These are phyloP conservation scores for Dictyophora rubrovolvata DNA, from an alignment of 768 basidiomycete species.

Conservation along the genomic window DNA sequence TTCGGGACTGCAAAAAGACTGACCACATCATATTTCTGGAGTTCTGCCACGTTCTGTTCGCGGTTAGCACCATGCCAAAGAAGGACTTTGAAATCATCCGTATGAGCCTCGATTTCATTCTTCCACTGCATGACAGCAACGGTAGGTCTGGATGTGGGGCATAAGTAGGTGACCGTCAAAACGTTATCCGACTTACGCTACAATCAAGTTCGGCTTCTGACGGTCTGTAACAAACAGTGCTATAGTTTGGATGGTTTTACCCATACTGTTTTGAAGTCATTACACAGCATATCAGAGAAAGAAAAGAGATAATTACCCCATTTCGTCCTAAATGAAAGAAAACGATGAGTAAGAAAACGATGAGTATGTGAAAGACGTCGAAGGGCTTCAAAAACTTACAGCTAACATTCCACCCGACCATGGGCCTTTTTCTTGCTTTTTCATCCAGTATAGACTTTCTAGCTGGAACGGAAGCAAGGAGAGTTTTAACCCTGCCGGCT, in stretches of 20 bases:
- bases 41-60: constrained; percentile 50
- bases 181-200: constrained; percentile 54
- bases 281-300: neutral
- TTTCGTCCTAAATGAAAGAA: constrained; percentile 56
- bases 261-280: constrained; percentile 47
- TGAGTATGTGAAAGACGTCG: neutral
- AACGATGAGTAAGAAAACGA: neutral
- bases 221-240: constrained; percentile 74
- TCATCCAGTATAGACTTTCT: constrained; percentile 95
- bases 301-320: constrained; percentile 48
- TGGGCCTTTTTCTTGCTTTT: constrained; percentile 74
- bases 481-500: constrained; percentile 76
- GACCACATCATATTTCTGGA: constrained; percentile 84
- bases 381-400: constrained; percentile 31
- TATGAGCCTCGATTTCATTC: constrained; percentile 84
- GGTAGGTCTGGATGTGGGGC: constrained; percentile 26
- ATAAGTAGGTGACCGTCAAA: neutral
- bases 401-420: constrained; percentile 94
- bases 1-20: constrained; percentile 17
- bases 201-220: constrained; percentile 76
- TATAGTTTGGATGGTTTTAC: constrained; percentile 95
- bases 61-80: constrained; percentile 88
- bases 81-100: constrained; percentile 71
- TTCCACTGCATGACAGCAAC: constrained; percentile 75
- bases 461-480: constrained; percentile 88